Conservation (phyloP, 139 green algal genomes). For the Micromonas pusilla region DNA sequence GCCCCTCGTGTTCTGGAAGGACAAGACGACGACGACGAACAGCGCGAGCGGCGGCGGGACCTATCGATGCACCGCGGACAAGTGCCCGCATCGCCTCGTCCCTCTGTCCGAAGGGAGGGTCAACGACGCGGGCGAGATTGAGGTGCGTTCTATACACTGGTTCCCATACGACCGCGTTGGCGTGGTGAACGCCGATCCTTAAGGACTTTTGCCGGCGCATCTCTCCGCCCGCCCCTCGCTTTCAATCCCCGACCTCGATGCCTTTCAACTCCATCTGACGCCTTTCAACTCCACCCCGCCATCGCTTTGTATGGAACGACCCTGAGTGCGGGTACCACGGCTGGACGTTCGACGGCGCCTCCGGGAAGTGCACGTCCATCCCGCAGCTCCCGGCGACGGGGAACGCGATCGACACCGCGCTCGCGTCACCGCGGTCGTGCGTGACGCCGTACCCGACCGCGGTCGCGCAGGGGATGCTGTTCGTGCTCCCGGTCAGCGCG, state of each 20-base stretch:
- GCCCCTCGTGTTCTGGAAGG: slow-evolving; percentile 30
- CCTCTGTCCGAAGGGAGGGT: slow-evolving; percentile 42
- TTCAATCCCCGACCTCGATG: too few species aligned
- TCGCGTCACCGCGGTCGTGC: slow-evolving; percentile 25
- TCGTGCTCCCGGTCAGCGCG: slow-evolving; percentile 23
- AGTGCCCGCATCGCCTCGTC: slow-evolving; percentile 39
- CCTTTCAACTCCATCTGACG: too few species aligned
- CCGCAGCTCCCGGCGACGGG: slow-evolving; percentile 16
- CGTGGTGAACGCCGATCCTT: too few species aligned
- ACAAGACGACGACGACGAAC: slow-evolving; percentile 23
- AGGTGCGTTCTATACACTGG: too few species aligned
- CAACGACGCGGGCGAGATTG: slow-evolving; percentile 28
- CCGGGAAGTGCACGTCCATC: slow-evolving; percentile 29
- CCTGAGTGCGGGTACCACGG: slow-evolving; percentile 45
- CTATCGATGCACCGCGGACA: slow-evolving; percentile 28
- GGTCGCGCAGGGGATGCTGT: slow-evolving; percentile 31
- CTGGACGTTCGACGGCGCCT: slow-evolving; percentile 34
- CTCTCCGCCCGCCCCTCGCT: too few species aligned
- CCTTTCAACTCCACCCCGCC: too few species aligned
- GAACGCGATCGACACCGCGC: background rate
- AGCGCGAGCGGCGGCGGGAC: background rate
- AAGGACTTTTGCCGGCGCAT: too few species aligned
- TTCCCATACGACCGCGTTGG: too few species aligned
- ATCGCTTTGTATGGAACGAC: too few species aligned
- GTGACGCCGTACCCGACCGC: slow-evolving; percentile 4